Evolutionary conservation across 495 filamentous ascomycete species (phyloP), one percentile per base, ranked within the genome.

Genomic region (Hyaloscypha finlandica): DNA sequence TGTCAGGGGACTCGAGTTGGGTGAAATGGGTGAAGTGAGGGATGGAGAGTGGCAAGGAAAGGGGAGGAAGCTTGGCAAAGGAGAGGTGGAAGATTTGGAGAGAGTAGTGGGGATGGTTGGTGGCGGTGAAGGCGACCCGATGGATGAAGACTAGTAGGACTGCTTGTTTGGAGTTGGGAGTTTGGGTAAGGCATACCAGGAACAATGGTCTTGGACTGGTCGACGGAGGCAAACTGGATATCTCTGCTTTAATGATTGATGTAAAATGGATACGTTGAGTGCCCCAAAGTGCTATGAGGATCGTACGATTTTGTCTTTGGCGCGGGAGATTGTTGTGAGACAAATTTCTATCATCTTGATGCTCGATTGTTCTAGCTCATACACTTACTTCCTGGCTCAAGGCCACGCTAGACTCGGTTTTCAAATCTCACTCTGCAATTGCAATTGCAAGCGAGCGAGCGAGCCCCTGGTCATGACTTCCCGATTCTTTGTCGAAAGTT

Each of bases 1-100:
- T 16, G 79, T 80, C 30, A 71, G 83, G 57, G 85, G 86, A 9
- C 67, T 89, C 68, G 83, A 87, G 76, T 71, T 89, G 54, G 85
- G 82, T 1, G 73, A 73, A 29, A 70, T 80, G 51, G 87, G 87
- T 12, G 85, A 84, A 72, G 80, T 88, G 22, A 79, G 82, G 58
- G 84, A 88, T 68, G 86, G 84, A 14, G 84, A 85, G 69, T 84
- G 81, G 80, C 78, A 81, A 70, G 78, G 78, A 29, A 80, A 78
- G 59, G 75, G 83, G 22, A 68, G 76, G 65, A 71, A 68, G 53
- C 68, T 83, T 25, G 77, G 66, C 8, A 70, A 73, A 39, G 81
- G 74, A 19, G 84, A 86, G 72, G 84, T 86, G 25, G 84, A 85
- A 61, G 78, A 78, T 48, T 67, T 88, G 60, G 85, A 86, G 71